Percentiles rank a stretch among this genome's conserved stretches.
phyloP scores from a whole-genome alignment of 1,284 basidiomycete genomes.

The Trametes pubescens region DNA sequence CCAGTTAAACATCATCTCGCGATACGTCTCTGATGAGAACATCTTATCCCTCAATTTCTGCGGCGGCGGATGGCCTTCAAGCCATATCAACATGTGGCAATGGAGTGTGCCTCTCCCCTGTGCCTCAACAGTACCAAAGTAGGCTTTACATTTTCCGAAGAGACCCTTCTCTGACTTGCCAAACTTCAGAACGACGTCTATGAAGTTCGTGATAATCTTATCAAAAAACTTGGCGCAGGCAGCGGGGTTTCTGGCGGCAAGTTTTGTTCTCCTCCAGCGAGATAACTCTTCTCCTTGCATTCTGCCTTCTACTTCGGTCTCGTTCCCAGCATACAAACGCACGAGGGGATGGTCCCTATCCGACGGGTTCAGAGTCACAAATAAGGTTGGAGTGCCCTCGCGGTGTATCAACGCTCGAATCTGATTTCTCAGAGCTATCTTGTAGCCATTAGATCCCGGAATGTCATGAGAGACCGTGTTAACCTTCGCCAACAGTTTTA shows the following conservation, averaged over 20 bases:
- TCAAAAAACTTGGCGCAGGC: constrained; percentile 20
- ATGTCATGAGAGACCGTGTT: neutral
- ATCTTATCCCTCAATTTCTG: constrained; percentile 20
- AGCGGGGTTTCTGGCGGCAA: neutral
- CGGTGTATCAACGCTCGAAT: neutral
- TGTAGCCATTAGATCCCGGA: constrained; percentile 7
- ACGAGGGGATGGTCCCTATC: constrained; percentile 11
- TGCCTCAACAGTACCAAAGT: constrained; percentile 31
- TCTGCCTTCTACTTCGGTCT: neutral
- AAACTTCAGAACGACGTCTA: constrained; percentile 10
- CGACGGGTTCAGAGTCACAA: constrained; percentile 5
- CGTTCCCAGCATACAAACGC: neutral
- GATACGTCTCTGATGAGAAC: neutral
- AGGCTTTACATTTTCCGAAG: constrained; percentile 23
- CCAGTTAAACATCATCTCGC: neutral
- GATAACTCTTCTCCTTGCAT: neutral
- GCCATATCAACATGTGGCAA: constrained; percentile 34
- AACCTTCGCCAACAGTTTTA: neutral
- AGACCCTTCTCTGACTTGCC: constrained; percentile 1
- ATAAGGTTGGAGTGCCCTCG: constrained; percentile 5
- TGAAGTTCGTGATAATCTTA: constrained; percentile 15
- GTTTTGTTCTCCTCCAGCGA: neutral
- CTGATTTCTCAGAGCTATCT: neutral
- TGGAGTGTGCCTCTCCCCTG: constrained; percentile 30
- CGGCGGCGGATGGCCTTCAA: constrained; percentile 19